Percentiles rank a stretch among this genome's conserved stretches.
phyloP scores from a whole-genome alignment of 129 eudicot genomes.

The Flaveria linearis region DNA sequence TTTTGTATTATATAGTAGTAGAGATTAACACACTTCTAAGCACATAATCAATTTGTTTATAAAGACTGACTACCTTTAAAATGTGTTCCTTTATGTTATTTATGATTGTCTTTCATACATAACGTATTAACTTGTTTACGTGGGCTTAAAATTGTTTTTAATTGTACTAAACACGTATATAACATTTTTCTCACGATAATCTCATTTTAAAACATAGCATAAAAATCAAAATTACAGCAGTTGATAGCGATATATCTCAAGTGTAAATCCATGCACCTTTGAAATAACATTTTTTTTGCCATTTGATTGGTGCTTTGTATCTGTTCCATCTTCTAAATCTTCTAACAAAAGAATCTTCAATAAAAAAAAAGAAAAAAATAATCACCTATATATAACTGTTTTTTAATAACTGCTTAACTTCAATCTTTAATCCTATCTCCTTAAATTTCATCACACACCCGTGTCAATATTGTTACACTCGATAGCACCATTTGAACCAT shows the following conservation, averaged over 20 bases:
- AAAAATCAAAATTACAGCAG: neutral
- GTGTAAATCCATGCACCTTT: neutral
- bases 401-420: too few relatives aligned
- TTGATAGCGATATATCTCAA: neutral
- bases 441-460: neutral
- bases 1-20: too few relatives aligned
- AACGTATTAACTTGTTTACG: too few relatives aligned
- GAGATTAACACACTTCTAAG: too few relatives aligned
- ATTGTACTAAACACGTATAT: too few relatives aligned
- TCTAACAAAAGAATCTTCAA: neutral
- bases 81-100: too few relatives aligned
- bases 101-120: too few relatives aligned
- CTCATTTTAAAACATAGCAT: neutral
- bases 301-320: neutral
- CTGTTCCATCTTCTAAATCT: neutral
- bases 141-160: too few relatives aligned
- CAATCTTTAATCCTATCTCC: neutral
- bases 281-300: neutral
- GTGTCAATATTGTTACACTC: neutral
- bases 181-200: neutral
- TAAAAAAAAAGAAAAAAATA: neutral
- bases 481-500: neutral
- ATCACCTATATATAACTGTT: neutral
- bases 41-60: too few relatives aligned
- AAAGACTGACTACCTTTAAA: too few relatives aligned